These are phyloP conservation scores for Eudorina sp. DNA, from an alignment of 139 green algal species.

Conservation along the genomic window DNA sequence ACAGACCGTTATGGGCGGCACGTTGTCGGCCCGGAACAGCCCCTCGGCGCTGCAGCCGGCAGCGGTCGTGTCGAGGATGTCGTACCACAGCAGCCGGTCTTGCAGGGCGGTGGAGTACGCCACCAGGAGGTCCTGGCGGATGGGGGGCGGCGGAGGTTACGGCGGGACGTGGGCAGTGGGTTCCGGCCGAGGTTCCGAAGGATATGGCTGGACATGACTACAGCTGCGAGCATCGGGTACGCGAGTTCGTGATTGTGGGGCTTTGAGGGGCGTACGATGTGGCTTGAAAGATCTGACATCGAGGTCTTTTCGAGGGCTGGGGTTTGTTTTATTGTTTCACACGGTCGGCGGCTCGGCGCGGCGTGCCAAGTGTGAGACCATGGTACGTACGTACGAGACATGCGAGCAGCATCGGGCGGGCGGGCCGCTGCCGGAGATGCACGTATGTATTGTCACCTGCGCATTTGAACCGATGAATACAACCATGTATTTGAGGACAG, in stretches of 20 bases:
- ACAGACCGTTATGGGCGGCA: neutral
- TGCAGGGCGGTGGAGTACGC: neutral
- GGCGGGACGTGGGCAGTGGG: neutral
- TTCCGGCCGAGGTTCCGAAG: neutral
- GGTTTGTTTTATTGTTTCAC: too few species aligned
- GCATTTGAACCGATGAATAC: neutral
- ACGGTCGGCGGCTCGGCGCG: too few species aligned
- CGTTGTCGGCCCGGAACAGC: neutral
- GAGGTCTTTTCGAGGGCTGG: too few species aligned
- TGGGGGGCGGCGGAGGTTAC: neutral
- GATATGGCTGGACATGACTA: neutral
- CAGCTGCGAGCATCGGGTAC: too few species aligned
- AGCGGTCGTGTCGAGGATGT: neutral
- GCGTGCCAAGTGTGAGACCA: too few species aligned
- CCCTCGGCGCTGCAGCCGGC: neutral
- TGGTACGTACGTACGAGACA: too few species aligned
- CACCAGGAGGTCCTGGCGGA: neutral
- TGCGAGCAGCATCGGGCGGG: too few species aligned
- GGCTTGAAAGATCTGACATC: too few species aligned
- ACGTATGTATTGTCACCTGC: too few species aligned
- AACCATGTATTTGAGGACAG: neutral
- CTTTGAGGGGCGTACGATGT: too few species aligned
- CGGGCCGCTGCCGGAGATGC: too few species aligned
- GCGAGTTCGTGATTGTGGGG: too few species aligned
- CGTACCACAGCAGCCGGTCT: neutral